Evolutionary conservation across 169 alveolate species (phyloP).

Genomic region (Plasmodium coatneyi): DNA sequence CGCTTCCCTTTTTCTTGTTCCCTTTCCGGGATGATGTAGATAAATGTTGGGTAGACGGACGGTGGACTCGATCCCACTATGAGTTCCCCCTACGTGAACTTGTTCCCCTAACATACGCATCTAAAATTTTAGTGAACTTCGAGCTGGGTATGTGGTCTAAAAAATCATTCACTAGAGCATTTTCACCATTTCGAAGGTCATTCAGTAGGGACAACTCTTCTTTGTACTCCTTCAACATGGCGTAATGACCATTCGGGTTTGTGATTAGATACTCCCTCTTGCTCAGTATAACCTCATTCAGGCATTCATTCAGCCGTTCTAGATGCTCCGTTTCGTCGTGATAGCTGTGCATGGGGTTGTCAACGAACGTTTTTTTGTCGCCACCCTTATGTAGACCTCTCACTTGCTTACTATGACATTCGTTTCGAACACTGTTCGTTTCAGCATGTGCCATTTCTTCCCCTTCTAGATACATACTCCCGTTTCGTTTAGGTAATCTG

Average conservation of each 20-base stretch:
- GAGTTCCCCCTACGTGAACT: not conserved
- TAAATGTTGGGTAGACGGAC: not conserved
- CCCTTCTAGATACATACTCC: not conserved
- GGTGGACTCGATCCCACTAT: not conserved
- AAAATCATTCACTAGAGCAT: not conserved
- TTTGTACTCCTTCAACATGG: constrained; percentile 17
- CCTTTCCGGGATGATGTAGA: not conserved
- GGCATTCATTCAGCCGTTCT: constrained; percentile 14
- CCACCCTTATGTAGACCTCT: not conserved
- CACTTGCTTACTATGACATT: not conserved
- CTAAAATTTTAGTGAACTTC: constrained; percentile 9
- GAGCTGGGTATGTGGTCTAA: constrained; percentile 24
- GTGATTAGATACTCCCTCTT: not conserved
- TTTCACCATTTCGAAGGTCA: constrained; percentile 25
- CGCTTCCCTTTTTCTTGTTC: not conserved
- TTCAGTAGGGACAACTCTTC: constrained; percentile 56
- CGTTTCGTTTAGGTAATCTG: not conserved
- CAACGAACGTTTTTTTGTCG: not conserved
- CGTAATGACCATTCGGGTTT: constrained; percentile 11
- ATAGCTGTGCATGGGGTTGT: not conserved
- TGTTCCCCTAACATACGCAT: not conserved
- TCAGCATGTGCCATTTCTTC: not conserved
- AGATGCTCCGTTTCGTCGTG: constrained; percentile 44
- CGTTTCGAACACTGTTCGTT: not conserved
- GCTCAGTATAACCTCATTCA: not conserved